A percentile compares a stretch with the other conserved stretches of the same genome.
These are phyloP conservation scores for Peterozyma xylosa DNA, from an alignment of 805 yeast genomes.

Conservation along the genomic window DNA sequence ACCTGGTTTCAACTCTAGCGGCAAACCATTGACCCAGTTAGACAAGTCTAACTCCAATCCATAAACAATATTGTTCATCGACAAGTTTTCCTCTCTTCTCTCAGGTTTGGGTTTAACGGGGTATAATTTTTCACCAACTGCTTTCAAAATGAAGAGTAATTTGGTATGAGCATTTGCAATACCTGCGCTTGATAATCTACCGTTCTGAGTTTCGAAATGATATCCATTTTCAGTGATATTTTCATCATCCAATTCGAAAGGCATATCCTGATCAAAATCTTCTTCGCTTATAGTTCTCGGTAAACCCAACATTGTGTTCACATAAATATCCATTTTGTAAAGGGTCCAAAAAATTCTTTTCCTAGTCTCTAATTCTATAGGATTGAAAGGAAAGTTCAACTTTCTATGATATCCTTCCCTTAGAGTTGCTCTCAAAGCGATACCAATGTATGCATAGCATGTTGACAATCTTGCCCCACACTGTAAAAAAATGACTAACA, in stretches of 20 bases:
- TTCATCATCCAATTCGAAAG: slow-evolving; percentile 81
- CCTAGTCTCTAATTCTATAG: slow-evolving; percentile 75
- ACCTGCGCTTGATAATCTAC: slow-evolving; percentile 59
- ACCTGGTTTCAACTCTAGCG: slow-evolving; percentile 65
- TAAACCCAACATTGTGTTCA: slow-evolving; percentile 78
- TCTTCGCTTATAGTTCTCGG: slow-evolving; percentile 72
- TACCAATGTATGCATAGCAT: slow-evolving; percentile 85
- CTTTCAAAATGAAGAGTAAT: slow-evolving; percentile 61
- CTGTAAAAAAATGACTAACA: slow-evolving; percentile 79
- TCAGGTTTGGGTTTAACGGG: slow-evolving; percentile 44
- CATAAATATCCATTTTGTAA: slow-evolving; percentile 84
- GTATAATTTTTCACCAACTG: slow-evolving; percentile 65
- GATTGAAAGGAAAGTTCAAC: slow-evolving; percentile 55
- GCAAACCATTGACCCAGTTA: slow-evolving; percentile 65
- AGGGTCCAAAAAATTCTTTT: slow-evolving; percentile 86
- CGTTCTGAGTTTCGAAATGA: slow-evolving; percentile 30
- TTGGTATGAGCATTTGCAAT: slow-evolving; percentile 84
- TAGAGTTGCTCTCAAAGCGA: slow-evolving; percentile 75
- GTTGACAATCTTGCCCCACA: slow-evolving; percentile 83
- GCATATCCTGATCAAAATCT: slow-evolving; percentile 83
- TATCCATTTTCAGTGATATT: slow-evolving; percentile 66
- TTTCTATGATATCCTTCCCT: slow-evolving; percentile 80
- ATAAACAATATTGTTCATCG: slow-evolving; percentile 36
- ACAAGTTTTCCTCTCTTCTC: slow-evolving; percentile 20
- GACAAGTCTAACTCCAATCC: slow-evolving; percentile 62